Conservation (phyloP, 2,329 filamentous ascomycete species). For the Phyllosticta citriasiana region DNA sequence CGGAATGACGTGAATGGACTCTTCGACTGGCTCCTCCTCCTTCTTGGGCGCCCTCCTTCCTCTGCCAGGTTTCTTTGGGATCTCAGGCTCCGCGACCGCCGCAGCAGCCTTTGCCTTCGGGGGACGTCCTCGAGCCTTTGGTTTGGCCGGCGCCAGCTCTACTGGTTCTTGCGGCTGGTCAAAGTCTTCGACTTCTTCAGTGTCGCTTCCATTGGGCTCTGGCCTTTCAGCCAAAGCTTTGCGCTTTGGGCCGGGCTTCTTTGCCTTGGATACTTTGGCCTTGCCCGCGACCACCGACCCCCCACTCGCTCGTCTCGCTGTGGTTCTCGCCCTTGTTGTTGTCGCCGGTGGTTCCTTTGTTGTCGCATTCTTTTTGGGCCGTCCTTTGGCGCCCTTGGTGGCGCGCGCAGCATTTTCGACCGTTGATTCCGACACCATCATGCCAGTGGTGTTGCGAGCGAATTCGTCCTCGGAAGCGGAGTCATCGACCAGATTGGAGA, state of each 20-base stretch:
- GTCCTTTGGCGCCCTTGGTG: constrained; percentile 17
- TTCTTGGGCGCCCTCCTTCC: constrained; percentile 16
- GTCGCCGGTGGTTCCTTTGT: constrained; percentile 21
- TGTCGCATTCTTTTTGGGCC: constrained; percentile 19
- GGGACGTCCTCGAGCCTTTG: constrained; percentile 1
- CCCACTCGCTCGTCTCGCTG: constrained; percentile 28
- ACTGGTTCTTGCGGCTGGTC: constrained; percentile 10
- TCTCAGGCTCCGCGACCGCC: not conserved
- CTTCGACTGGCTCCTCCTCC: constrained; percentile 21
- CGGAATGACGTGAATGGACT: constrained; percentile 31
- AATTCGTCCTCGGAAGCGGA: constrained; percentile 33
- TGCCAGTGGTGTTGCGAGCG: constrained; percentile 24
- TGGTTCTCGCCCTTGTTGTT: constrained; percentile 23
- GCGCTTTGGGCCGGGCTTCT: constrained; percentile 25
- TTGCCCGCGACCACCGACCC: constrained; percentile 21
- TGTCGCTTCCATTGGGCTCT: constrained; percentile 30
- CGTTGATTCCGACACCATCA: constrained; percentile 30
- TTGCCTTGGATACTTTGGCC: constrained; percentile 20
- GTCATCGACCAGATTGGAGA: constrained; percentile 30
- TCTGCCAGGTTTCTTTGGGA: constrained; percentile 13
- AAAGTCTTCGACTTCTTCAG: constrained; percentile 35
- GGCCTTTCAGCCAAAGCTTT: constrained; percentile 33
- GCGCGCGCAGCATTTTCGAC: constrained; percentile 26
- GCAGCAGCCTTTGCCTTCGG: not conserved
- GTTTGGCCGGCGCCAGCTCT: not conserved